These are phyloP conservation scores for Globisporangium alternatum DNA, from an alignment of 352 stramenopile species.

Conservation along the genomic window DNA sequence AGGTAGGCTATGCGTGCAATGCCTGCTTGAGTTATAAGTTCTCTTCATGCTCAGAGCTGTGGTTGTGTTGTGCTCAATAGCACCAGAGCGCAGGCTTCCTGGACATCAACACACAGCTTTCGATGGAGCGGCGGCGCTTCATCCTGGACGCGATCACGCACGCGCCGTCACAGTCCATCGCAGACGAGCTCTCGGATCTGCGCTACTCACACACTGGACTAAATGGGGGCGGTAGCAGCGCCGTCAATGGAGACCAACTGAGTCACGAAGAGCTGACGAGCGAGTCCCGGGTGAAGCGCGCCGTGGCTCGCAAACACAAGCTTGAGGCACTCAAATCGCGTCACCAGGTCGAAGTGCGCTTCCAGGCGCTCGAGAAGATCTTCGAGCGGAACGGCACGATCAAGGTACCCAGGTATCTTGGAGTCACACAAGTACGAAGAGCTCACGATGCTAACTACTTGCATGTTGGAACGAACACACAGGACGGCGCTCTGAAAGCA, in stretches of 20 bases:
- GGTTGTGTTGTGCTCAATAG: conserved; percentile 18
- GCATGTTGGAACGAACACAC: background rate
- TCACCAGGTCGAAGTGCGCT: conserved; percentile 55
- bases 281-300: conserved; percentile 24
- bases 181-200: conserved; percentile 51
- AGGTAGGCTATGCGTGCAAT: conserved; percentile 26
- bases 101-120: conserved; percentile 77
- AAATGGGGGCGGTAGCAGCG: background rate
- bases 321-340: conserved; percentile 45
- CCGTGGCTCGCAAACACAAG: conserved; percentile 40
- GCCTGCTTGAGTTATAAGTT: too few relatives aligned
- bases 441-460: too few relatives aligned
- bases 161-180: conserved; percentile 42
- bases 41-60: background rate
- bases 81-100: conserved; percentile 68
- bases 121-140: conserved; percentile 67
- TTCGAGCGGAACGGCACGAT: conserved; percentile 38
- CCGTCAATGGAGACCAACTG: background rate
- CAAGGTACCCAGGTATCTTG: conserved; percentile 27
- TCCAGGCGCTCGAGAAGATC: conserved; percentile 58
- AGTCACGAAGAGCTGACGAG: background rate
- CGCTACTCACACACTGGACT: conserved; percentile 20
- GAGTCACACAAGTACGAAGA: background rate
- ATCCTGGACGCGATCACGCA: conserved; percentile 74
- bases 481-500: background rate